Conservation (phyloP, 2,329 filamentous ascomycete genomes). For the Scleromitrula shiraiana region DNA sequence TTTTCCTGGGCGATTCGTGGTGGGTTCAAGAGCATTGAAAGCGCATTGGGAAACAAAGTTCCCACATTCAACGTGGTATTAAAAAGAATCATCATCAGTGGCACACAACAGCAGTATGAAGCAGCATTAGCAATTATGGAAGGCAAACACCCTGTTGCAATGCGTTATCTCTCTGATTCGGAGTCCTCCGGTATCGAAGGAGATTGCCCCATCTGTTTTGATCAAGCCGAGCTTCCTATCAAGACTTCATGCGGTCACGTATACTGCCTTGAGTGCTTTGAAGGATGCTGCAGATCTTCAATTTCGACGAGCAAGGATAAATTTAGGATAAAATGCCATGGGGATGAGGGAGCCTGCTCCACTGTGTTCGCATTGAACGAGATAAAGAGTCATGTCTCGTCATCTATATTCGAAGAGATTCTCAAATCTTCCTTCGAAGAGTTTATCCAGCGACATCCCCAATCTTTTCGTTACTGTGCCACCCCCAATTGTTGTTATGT, state of each 20-base stretch:
- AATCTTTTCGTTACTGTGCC: slow-evolving; percentile 7
- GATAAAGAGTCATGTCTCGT: slow-evolving; percentile 8
- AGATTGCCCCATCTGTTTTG: background rate
- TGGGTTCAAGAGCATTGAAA: background rate
- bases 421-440: slow-evolving; percentile 9
- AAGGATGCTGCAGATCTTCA: slow-evolving; percentile 25
- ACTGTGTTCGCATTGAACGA: slow-evolving; percentile 10
- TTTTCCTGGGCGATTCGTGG: background rate
- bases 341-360: slow-evolving; percentile 1
- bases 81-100: background rate
- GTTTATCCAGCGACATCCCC: slow-evolving; percentile 10
- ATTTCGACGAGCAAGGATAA: slow-evolving; percentile 16
- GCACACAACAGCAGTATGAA: background rate
- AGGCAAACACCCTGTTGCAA: background rate
- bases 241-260: slow-evolving; percentile 8
- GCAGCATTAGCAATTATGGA: background rate
- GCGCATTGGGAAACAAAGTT: background rate
- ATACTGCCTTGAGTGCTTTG: slow-evolving; percentile 38
- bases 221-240: background rate
- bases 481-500: slow-evolving; percentile 8
- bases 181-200: background rate
- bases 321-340: slow-evolving; percentile 9
- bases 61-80: slow-evolving; percentile 19
- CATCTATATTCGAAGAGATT: slow-evolving; percentile 9
- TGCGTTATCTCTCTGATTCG: background rate